These are phyloP conservation scores for Fusarium nodosum DNA, from an alignment of 2,329 filamentous ascomycete species.

Conservation along the genomic window DNA sequence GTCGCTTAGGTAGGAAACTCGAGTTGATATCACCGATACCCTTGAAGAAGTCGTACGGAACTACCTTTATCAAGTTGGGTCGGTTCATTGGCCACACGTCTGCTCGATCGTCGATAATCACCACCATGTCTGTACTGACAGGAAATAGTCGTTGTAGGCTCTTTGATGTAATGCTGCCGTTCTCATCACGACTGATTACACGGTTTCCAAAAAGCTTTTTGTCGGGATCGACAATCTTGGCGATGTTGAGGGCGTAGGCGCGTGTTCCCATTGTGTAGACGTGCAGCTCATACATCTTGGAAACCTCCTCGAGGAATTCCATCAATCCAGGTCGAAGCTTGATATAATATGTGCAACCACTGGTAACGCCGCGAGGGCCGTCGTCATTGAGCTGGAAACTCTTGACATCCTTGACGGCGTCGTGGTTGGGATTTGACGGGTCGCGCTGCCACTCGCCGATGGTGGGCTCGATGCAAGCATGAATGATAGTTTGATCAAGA, in stretches of 20 bases:
- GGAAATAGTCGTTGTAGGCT: slow-evolving; percentile 92
- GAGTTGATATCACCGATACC: slow-evolving; percentile 99
- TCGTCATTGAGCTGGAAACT: slow-evolving; percentile 93
- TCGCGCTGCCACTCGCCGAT: slow-evolving; percentile 96
- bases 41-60: slow-evolving; percentile 97
- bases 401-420: slow-evolving; percentile 88
- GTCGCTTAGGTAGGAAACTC: slow-evolving; percentile 88
- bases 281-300: slow-evolving; percentile 90
- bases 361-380: slow-evolving; percentile 74
- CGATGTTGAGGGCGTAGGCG: slow-evolving; percentile 93
- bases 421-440: slow-evolving; percentile 88
- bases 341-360: slow-evolving; percentile 96
- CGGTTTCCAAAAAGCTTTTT: slow-evolving; percentile 92
- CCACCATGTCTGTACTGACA: slow-evolving; percentile 98
- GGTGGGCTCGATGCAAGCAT: slow-evolving; percentile 96
- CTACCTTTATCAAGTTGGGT: slow-evolving; percentile 93
- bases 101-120: slow-evolving; percentile 96
- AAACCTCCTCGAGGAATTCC: slow-evolving; percentile 82
- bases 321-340: slow-evolving; percentile 91
- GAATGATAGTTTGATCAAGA: slow-evolving; percentile 97
- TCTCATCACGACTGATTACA: slow-evolving; percentile 96
- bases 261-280: slow-evolving; percentile 99
- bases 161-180: slow-evolving; percentile 92
- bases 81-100: slow-evolving; percentile 96
- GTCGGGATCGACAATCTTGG: slow-evolving; percentile 91